These are phyloP conservation scores for Chlorella sorokiniana DNA, from an alignment of 139 green algal genomes.

Conservation along the genomic window DNA sequence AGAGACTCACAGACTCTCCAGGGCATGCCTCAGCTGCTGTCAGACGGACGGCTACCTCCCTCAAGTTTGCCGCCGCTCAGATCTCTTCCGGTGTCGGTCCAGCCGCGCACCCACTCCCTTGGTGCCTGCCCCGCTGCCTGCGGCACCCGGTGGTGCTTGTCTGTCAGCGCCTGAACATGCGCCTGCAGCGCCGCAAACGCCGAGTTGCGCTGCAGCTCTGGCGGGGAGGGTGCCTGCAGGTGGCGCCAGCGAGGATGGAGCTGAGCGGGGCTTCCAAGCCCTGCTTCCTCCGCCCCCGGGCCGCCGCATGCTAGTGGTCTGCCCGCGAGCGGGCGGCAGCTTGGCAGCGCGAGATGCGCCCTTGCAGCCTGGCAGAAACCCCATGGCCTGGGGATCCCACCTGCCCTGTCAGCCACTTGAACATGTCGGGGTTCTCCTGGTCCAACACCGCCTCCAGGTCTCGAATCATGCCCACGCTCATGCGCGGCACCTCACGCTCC, in stretches of 20 bases:
- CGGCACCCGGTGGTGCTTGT: slow-evolving; percentile 22
- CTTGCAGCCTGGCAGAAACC: too few relatives aligned
- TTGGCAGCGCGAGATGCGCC: too few relatives aligned
- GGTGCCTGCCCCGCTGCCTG: not conserved
- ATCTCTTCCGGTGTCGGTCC: slow-evolving; percentile 13
- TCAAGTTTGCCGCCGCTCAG: not conserved
- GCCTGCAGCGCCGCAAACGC: slow-evolving; percentile 9
- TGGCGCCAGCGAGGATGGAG: not conserved
- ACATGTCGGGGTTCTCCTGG: slow-evolving; percentile 34
- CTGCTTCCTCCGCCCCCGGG: too few relatives aligned
- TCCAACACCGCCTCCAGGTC: slow-evolving; percentile 25
- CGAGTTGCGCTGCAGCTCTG: not conserved
- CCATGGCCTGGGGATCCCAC: not conserved
- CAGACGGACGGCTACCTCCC: not conserved
- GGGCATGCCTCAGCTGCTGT: not conserved
- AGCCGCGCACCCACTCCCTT: slow-evolving; percentile 28
- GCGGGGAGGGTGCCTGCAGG: not conserved
- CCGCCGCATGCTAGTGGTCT: too few relatives aligned
- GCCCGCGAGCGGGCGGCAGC: too few relatives aligned
- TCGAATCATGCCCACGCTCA: not conserved
- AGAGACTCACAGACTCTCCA: too few relatives aligned
- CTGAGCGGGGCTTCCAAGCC: not conserved
- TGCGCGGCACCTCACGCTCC: slow-evolving; percentile 18
- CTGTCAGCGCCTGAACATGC: slow-evolving; percentile 13
- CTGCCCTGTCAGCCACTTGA: slow-evolving; percentile 27